phyloP scores from a whole-genome alignment of 164 flowering plant species.

The Sextonia rubra region DNA sequence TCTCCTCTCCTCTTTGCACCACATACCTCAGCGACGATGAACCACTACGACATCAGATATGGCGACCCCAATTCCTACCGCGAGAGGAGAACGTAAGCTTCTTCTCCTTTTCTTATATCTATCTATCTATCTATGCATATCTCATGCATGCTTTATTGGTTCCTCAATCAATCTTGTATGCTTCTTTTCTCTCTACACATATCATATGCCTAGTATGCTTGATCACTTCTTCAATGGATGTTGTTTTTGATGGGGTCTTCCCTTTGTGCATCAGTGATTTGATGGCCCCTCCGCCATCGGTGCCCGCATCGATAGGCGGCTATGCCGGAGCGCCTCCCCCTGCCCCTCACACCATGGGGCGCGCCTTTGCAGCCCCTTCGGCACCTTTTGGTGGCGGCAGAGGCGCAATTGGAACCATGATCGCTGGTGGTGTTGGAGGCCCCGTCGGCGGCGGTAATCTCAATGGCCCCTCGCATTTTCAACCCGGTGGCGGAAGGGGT shows the following conservation, averaged over 20 bases:
- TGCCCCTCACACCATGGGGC: not conserved
- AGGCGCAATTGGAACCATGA: conserved; percentile 2
- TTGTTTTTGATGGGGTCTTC: not conserved
- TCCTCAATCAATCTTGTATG: too few species aligned
- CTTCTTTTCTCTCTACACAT: too few species aligned
- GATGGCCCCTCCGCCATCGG: conserved; percentile 25
- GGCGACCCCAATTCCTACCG: conserved; percentile 71
- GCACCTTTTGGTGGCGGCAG: conserved; percentile 6
- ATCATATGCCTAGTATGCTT: too few species aligned
- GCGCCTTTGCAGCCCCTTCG: conserved; percentile 2
- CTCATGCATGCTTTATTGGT: not conserved
- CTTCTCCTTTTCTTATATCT: not conserved
- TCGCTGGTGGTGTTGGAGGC: not conserved
- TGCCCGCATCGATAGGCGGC: conserved; percentile 22
- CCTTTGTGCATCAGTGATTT: conserved; percentile 34
- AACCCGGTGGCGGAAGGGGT: conserved; percentile 18
- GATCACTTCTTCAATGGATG: not conserved
- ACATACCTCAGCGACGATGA: conserved; percentile 22
- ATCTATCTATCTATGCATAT: not conserved
- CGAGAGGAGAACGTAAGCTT: conserved; percentile 58
- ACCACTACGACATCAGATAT: conserved; percentile 49
- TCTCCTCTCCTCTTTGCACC: not conserved
- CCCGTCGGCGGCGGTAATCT: not conserved
- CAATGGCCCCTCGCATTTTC: not conserved
- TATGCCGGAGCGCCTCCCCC: not conserved